Base-by-base conservation (phyloP, 2,329 filamentous ascomycete genomes). In the Lachnellula arida region DNA sequence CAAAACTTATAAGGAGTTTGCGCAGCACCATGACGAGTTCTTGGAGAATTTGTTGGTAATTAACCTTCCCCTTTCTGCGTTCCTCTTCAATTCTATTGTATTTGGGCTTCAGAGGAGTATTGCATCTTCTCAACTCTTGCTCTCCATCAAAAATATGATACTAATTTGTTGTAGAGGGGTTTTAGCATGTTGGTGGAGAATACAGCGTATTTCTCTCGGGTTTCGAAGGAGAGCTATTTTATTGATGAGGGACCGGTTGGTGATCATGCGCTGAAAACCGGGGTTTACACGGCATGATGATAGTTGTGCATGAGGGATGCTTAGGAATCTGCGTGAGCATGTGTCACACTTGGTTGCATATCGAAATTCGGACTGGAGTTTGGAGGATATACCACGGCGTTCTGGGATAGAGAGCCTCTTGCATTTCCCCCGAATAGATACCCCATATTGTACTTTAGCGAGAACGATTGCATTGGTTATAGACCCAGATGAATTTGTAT, bases 1-100 rank as follows among this genome's bases (percentile, higher is more conserved):
- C 42, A 51, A 50, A 32, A 47, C 22, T 7, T 54, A 57, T 23
- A 25, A 43, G 19, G 19, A 25, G 23, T 22, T 57, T 14, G 47
- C 43, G 4, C 47, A 51, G 15, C 17, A 50, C 9, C 43, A 57
- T 43, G 51, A 54, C 17, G 55, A 47, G 14, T 57, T 57, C n/a
- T 17, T 57, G 7, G 47, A 54, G 15, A 28, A 39, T 23, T 3
- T 50, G 12, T 40, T 50, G 28, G 28, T 32, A 11, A 32, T 8
- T 32, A 9, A 28, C 25, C 25, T 28, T 28, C 9, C 28, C 9
- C 28, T 11, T 11, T 32, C 8, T 32, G 9, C 28, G 9, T 32
- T 11, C 28, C 28, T 9, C 7, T 6, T 32, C 28, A 8, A 2
- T 11, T 32, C 9, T 32, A 8, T 11, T 32, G 8, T 32, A 32